A percentile compares a stretch with the other conserved stretches of the same genome.
phyloP scores from a whole-genome alignment of 768 basidiomycete genomes.

The Phlebiopsis flavidoalba region DNA sequence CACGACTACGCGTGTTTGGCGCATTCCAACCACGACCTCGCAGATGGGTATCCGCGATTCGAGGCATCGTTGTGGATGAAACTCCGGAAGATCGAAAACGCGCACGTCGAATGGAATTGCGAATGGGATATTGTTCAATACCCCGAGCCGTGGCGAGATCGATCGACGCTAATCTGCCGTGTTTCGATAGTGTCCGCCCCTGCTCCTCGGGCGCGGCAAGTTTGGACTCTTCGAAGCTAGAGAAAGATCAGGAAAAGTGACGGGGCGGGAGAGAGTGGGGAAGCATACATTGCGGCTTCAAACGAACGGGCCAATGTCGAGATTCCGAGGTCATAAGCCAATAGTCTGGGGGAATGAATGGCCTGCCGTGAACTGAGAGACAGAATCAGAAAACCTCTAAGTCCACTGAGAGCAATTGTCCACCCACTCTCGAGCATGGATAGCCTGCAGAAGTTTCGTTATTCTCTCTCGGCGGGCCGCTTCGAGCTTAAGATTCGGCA shows the following conservation, averaged over 20 bases:
- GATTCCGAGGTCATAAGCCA: conserved; percentile 69
- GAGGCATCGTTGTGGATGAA: no score
- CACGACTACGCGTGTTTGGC: conserved; percentile 43
- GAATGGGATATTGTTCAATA: conserved; percentile 95
- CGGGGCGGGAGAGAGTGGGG: neutral
- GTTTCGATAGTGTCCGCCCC: conserved; percentile 39
- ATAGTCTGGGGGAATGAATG: conserved; percentile 78
- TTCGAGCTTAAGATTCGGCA: conserved; percentile 50
- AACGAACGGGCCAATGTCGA: conserved; percentile 72
- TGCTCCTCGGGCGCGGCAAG: conserved; percentile 24
- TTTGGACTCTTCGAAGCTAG: conserved; percentile 63
- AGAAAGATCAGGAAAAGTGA: neutral
- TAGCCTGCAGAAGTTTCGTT: conserved; percentile 71
- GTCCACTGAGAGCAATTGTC: conserved; percentile 1
- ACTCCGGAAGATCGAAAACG: conserved; percentile 67
- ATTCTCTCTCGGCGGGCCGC: conserved; percentile 61
- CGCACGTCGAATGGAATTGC: conserved; percentile 89
- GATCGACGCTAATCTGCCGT: conserved; percentile 69
- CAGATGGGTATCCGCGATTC: conserved; percentile 77
- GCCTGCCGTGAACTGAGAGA: conserved; percentile 65
- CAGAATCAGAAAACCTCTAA: neutral
- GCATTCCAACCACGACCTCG: conserved; percentile 17
- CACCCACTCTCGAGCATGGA: conserved; percentile 86
- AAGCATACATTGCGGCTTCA: conserved; percentile 75
- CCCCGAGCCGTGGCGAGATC: conserved; percentile 80